phyloP scores from a whole-genome alignment of 148 eudicot species.

The Oxyria digyna region DNA sequence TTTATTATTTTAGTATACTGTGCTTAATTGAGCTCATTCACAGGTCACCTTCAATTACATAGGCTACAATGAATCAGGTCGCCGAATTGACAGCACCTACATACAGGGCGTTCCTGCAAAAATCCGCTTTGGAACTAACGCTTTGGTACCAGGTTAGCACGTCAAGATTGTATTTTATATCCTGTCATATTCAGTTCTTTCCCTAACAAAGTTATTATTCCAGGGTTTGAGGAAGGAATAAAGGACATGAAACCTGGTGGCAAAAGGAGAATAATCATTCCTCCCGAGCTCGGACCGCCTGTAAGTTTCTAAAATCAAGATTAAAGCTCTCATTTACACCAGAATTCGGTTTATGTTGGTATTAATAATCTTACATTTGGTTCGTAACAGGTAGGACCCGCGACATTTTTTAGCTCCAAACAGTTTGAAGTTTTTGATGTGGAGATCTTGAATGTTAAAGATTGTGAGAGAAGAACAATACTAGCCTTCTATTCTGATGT shows the following conservation, averaged over 20 bases:
- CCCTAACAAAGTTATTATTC: slow-evolving; percentile 9
- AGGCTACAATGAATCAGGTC: slow-evolving; percentile 95
- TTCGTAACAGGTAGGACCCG: slow-evolving; percentile 75
- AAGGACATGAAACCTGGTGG: slow-evolving; percentile 97
- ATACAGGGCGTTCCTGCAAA: slow-evolving; percentile 85
- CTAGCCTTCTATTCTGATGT: slow-evolving; percentile 87
- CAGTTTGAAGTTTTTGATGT: slow-evolving; percentile 93
- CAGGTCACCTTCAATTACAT: slow-evolving; percentile 83
- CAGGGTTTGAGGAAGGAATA: slow-evolving; percentile 94
- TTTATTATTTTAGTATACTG: neutral
- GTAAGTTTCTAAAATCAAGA: slow-evolving; percentile 31
- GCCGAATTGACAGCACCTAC: slow-evolving; percentile 95
- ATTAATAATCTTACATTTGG: neutral
- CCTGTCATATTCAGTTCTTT: slow-evolving; percentile 1
- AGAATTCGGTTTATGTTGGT: neutral
- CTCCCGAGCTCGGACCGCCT: slow-evolving; percentile 97
- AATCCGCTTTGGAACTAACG: slow-evolving; percentile 84
- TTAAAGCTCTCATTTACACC: neutral
- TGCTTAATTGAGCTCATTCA: slow-evolving; percentile 6
- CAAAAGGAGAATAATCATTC: slow-evolving; percentile 83
- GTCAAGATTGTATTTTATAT: neutral
- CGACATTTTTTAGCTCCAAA: slow-evolving; percentile 86
- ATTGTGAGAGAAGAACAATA: slow-evolving; percentile 87
- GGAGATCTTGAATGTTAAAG: slow-evolving; percentile 58
- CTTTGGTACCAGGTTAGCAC: slow-evolving; percentile 70